Evolutionary conservation across 169 alveolate species (phyloP).

Genomic region (Plasmodium adleri): DNA sequence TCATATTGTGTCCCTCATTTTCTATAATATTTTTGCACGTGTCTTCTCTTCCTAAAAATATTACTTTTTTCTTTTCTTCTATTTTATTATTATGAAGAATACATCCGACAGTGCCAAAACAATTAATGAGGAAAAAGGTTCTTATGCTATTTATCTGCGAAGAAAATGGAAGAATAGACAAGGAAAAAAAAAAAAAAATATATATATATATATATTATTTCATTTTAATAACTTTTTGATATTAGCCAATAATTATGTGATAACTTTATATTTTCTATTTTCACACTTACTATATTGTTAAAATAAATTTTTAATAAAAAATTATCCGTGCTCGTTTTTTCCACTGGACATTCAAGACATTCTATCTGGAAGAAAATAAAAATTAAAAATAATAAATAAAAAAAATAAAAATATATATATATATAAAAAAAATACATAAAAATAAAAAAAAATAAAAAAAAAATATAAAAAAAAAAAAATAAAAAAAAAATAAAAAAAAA

Average conservation of each 20-base stretch:
- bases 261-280: background rate
- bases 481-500: background rate
- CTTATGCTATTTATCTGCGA: constrained; percentile 63
- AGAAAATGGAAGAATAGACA: background rate
- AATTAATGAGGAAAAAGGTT: constrained; percentile 40
- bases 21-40: background rate
- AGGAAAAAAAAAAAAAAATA: background rate
- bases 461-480: background rate
- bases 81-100: constrained; percentile 57
- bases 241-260: background rate
- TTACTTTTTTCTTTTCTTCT: constrained; percentile 14
- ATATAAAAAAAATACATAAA: background rate
- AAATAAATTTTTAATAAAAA: constrained; percentile 61
- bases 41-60: constrained; percentile 20
- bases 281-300: constrained; percentile 51
- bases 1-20: background rate
- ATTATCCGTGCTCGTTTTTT: constrained; percentile 67
- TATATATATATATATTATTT: background rate
- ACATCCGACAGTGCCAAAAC: constrained; percentile 59
- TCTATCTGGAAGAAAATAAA: constrained; percentile 46
- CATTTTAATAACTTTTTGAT: too few species aligned
- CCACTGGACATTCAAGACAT: constrained; percentile 75
- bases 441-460: background rate
- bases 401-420: background rate
- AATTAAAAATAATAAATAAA: background rate